Evolutionary conservation across 139 green algal species (phyloP).

Genomic region (Deuterostichococcus epilithicus): DNA sequence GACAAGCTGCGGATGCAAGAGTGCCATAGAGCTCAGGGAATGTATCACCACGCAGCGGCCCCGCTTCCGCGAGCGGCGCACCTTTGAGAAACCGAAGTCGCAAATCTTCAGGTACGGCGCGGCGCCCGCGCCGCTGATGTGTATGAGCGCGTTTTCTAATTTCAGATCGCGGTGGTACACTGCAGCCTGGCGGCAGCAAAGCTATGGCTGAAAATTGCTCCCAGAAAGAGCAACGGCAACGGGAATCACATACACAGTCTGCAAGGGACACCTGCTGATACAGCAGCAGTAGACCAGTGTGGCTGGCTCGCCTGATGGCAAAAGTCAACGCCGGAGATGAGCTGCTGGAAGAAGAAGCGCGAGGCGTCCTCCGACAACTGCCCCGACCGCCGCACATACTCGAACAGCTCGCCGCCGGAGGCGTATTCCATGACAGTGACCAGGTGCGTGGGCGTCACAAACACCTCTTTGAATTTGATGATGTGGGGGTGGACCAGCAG

Average conservation of each 20-base stretch:
- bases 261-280: too few relatives aligned
- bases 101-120: slow-evolving; percentile 25
- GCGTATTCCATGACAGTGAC: slow-evolving; percentile 71
- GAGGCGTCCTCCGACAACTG: slow-evolving; percentile 53
- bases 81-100: slow-evolving; percentile 31
- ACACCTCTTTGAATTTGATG: slow-evolving; percentile 43
- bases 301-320: slow-evolving; percentile 64
- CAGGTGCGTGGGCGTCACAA: slow-evolving; percentile 7
- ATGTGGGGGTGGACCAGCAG: slow-evolving; percentile 62
- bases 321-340: slow-evolving; percentile 66
- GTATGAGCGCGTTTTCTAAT: slow-evolving; percentile 56
- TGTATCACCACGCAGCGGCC: too few relatives aligned
- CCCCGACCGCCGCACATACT: slow-evolving; percentile 21
- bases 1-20: too few relatives aligned
- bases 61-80: neutral
- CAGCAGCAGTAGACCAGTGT: neutral
- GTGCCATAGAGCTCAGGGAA: too few relatives aligned
- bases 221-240: neutral
- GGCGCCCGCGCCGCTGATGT: neutral
- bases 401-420: slow-evolving; percentile 48
- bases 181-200: neutral
- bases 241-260: too few relatives aligned
- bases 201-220: neutral
- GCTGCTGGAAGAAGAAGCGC: slow-evolving; percentile 54
- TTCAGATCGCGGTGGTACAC: slow-evolving; percentile 56